Evolutionary conservation across 2,329 filamentous ascomycete species (phyloP), one percentile per base, ranked within the genome.

Genomic region (Fusarium sp.): DNA sequence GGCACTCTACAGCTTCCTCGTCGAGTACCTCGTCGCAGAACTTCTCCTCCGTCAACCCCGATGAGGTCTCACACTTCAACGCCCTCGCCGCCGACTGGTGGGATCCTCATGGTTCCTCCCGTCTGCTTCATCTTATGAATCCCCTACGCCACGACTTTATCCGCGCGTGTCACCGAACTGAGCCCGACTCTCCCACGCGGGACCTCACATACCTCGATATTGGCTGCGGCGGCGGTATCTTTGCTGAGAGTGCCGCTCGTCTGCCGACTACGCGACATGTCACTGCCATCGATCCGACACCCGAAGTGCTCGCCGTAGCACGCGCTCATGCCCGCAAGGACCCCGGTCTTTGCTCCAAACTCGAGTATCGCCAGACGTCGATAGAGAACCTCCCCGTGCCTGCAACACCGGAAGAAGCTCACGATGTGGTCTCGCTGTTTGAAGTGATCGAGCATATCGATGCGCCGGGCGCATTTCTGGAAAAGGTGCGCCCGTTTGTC

Each of bases 101-200:
- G 95, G 93, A 98, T 77, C 91, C 94, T 2, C 88, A 97, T 72
- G 95, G 95, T 47, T 89, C 94, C 7, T 97, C 93, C 4, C 88
- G 94, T 35, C 87, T 97, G 55, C 87, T 99, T 3, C 95, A 99
- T 77, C 88, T 97, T 66, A 98, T 99, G 94, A 98, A 99, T 78
- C 95, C 95, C 2, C 86, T 97, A 41, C 93, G 95, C 31, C 93
- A 98, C 79, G 88, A 93, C 77, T 98, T 98, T 78, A 95, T 97
- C 75, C 82, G 82, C 19, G 78, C 80, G 61, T 97, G 94, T 73
- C 84, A 89, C 42, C 68, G 69, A 63, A 83, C 85, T 17, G 80
- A 83, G 41, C 77, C 78, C 57, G 77, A 79, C 42, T 48, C 61
- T 29, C 70, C 77, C 21, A 59, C 75, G 9, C 65, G 78, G 45